phyloP scores from a whole-genome alignment of 2,329 filamentous ascomycete species.

The Proliferodiscus dingleyae region DNA sequence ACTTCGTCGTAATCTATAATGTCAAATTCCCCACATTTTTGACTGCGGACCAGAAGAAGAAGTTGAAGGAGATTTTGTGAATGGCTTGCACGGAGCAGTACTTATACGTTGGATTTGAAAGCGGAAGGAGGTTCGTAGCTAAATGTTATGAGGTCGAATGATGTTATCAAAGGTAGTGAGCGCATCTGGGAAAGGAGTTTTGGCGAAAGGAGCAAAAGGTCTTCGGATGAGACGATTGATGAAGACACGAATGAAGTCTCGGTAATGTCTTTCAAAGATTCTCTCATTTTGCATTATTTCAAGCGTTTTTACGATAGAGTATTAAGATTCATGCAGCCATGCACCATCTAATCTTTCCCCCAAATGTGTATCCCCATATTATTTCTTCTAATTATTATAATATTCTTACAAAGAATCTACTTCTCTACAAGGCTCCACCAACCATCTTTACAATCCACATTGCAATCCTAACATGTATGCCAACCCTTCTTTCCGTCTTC shows the following conservation, averaged over 20 bases:
- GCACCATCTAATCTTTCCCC: neutral
- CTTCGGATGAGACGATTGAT: neutral
- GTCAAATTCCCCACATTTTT: conserved; percentile 84
- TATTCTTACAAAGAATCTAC: neutral
- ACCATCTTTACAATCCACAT: conserved; percentile 91
- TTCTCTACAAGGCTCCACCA: conserved; percentile 72
- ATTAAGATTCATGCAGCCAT: neutral
- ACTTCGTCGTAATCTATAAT: conserved; percentile 85
- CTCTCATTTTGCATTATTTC: neutral
- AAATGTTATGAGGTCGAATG: neutral
- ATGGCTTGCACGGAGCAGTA: too few species aligned
- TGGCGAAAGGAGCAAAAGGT: neutral
- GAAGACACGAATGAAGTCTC: neutral
- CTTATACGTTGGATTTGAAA: neutral
- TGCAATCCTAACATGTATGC: conserved; percentile 76
- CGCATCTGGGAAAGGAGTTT: conserved; percentile 1
- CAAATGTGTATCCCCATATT: too few species aligned
- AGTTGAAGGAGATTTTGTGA: conserved; percentile 72
- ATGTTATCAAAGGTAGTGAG: neutral
- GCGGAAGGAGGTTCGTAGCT: too few species aligned
- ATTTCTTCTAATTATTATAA: neutral
- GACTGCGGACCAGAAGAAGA: conserved; percentile 72
- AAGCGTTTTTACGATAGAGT: neutral
- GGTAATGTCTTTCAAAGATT: neutral
- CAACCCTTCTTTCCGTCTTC: conserved; percentile 75